A percentile compares a stretch with the other conserved stretches of the same genome.
Evolutionary conservation across 768 basidiomycete genomes (phyloP).

Genomic region (Coprinellus aureogranulatus): DNA sequence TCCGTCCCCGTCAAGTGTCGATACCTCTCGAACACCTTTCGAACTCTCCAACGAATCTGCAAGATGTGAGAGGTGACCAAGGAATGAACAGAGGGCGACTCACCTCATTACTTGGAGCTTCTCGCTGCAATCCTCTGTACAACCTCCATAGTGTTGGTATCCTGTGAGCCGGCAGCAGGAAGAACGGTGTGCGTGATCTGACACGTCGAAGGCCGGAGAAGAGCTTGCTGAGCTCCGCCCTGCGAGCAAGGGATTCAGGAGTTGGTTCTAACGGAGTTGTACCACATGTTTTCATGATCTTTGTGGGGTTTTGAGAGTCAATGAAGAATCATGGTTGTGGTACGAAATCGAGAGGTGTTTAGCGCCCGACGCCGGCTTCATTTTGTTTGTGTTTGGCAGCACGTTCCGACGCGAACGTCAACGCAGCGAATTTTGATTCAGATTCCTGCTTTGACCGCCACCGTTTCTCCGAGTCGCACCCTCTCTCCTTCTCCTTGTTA

Average conservation of each 20-base stretch:
- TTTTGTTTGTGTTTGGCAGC: too few species aligned
- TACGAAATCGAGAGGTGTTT: background rate
- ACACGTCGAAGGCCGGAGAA: slow-evolving; percentile 59
- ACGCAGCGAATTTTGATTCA: too few species aligned
- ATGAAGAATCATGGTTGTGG: background rate
- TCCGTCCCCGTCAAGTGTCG: slow-evolving; percentile 53
- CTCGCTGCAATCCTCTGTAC: slow-evolving; percentile 65
- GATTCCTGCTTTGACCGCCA: too few species aligned
- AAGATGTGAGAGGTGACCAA: slow-evolving; percentile 6
- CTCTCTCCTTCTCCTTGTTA: too few species aligned
- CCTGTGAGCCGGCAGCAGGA: slow-evolving; percentile 65
- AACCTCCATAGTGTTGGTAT: slow-evolving; percentile 75
- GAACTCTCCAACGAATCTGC: slow-evolving; percentile 60
- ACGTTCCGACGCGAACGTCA: too few species aligned
- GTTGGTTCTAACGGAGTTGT: slow-evolving; percentile 4
- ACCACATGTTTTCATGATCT: background rate
- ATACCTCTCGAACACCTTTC: slow-evolving; percentile 51
- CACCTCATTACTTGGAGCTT: slow-evolving; percentile 57
- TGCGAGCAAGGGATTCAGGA: background rate
- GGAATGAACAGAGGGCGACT: too few species aligned
- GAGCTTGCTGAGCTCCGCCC: slow-evolving; percentile 33
- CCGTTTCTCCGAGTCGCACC: too few species aligned
- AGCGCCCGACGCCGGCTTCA: too few species aligned
- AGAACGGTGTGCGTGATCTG: slow-evolving; percentile 65
- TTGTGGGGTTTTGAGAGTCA: background rate